phyloP scores from a whole-genome alignment of 306 rosid genomes.

The Quercus gilva region DNA sequence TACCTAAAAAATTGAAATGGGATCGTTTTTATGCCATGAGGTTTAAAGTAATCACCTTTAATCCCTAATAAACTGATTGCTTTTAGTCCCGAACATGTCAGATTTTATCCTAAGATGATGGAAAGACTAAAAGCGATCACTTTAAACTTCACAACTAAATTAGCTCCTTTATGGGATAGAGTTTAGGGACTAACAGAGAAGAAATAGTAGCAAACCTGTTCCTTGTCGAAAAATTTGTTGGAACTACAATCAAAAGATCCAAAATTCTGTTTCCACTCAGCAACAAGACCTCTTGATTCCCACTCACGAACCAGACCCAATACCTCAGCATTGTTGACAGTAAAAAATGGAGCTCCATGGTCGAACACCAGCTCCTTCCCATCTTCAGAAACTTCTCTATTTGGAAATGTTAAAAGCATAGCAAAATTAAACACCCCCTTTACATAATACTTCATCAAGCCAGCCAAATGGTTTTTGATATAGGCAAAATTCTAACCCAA shows the following conservation, averaged over 20 bases:
- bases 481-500: too few relatives aligned
- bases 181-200: neutral
- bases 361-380: conserved; percentile 83
- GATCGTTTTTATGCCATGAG: too few relatives aligned
- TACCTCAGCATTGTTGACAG: conserved; percentile 55
- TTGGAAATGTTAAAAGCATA: conserved; percentile 12
- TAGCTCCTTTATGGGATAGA: too few relatives aligned
- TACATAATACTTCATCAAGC: neutral
- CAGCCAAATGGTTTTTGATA: too few relatives aligned
- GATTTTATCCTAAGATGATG: too few relatives aligned
- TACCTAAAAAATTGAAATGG: too few relatives aligned
- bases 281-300: conserved; percentile 71
- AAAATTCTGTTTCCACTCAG: conserved; percentile 78
- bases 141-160: too few relatives aligned
- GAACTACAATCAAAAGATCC: conserved; percentile 65
- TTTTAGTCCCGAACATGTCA: too few relatives aligned
- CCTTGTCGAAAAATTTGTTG: conserved; percentile 45
- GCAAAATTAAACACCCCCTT: conserved; percentile 17
- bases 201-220: conserved; percentile 50
- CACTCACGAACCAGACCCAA: conserved; percentile 59
- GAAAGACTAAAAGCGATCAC: too few relatives aligned
- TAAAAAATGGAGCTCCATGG: conserved; percentile 87
- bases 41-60: too few relatives aligned
- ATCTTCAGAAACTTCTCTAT: conserved; percentile 68
- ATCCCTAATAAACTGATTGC: too few relatives aligned